Percentiles rank a stretch among this genome's conserved stretches.
phyloP scores from a whole-genome alignment of 495 filamentous ascomycete species.

The Thermothielavioides terrestris region DNA sequence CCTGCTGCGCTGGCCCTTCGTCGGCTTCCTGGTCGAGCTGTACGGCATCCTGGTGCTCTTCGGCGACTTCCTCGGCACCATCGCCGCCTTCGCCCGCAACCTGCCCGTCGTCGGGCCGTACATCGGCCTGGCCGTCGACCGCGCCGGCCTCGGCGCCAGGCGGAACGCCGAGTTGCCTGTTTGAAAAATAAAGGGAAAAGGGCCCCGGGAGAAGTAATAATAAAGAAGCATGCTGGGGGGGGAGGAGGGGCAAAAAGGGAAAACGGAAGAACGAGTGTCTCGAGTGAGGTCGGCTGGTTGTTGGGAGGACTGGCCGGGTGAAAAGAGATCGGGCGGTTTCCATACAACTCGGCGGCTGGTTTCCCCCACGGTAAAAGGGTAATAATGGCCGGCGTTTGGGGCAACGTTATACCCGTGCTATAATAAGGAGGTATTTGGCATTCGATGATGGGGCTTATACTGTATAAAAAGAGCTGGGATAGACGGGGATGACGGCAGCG shows the following conservation, averaged over 20 bases:
- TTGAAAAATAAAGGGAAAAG: no score
- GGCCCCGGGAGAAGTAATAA: no score
- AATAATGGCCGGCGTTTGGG: slow-evolving; percentile 14
- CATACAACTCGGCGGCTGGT: slow-evolving; percentile 2
- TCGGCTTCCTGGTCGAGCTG: slow-evolving; percentile 82
- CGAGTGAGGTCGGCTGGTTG: background rate
- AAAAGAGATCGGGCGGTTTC: background rate
- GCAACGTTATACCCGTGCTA: slow-evolving; percentile 19
- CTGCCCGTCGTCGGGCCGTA: slow-evolving; percentile 81
- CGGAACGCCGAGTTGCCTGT: slow-evolving; percentile 74
- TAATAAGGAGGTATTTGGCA: slow-evolving; percentile 8
- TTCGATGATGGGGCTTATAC: no score
- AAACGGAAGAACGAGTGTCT: background rate
- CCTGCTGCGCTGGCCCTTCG: slow-evolving; percentile 75
- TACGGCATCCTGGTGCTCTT: slow-evolving; percentile 92
- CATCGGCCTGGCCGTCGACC: slow-evolving; percentile 59
- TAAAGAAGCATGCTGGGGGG: background rate
- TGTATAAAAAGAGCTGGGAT: background rate
- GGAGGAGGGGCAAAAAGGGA: background rate
- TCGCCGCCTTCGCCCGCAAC: slow-evolving; percentile 75
- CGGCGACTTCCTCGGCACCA: slow-evolving; percentile 91
- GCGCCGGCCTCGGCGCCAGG: slow-evolving; percentile 47
- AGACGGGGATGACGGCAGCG: background rate
- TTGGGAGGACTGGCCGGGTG: background rate
- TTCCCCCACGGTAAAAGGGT: background rate